Percentiles rank a stretch among this genome's conserved stretches.
These are phyloP conservation scores for Hyaloperonospora brassicae DNA, from an alignment of 352 stramenopile genomes.

Conservation along the genomic window DNA sequence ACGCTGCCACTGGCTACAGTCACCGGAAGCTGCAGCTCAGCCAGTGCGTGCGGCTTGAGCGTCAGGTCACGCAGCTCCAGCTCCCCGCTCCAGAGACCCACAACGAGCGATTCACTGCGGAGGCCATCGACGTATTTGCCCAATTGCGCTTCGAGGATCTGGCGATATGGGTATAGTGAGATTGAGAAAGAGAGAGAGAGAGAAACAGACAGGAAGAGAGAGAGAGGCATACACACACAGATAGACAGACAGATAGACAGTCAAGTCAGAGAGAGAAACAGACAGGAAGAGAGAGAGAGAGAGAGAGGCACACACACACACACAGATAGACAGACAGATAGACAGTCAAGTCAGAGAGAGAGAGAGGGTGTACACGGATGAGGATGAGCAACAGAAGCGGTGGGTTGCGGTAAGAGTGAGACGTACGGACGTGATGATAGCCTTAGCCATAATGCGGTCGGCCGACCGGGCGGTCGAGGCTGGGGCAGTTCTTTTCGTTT, in stretches of 20 bases:
- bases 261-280: slow-evolving; percentile 1
- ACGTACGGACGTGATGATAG: too few relatives aligned
- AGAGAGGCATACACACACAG: too few relatives aligned
- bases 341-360: background rate
- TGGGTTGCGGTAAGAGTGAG: too few relatives aligned
- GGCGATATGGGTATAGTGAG: slow-evolving; percentile 1
- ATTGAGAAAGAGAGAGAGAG: background rate
- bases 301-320: slow-evolving; percentile 15
- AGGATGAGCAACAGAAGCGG: too few relatives aligned
- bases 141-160: slow-evolving; percentile 75
- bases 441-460: too few relatives aligned
- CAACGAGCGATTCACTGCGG: slow-evolving; percentile 68
- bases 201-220: background rate
- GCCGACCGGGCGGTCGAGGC: too few relatives aligned
- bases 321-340: slow-evolving; percentile 37
- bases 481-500: too few relatives aligned
- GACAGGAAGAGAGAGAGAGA: background rate
- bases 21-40: slow-evolving; percentile 67
- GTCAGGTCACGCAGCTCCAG: slow-evolving; percentile 58
- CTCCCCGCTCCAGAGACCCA: slow-evolving; percentile 81
- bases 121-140: slow-evolving; percentile 80
- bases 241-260: too few relatives aligned
- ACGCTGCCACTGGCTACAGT: slow-evolving; percentile 52
- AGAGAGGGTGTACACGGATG: too few relatives aligned
- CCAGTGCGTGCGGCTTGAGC: slow-evolving; percentile 71